Evolutionary conservation across 768 basidiomycete genomes (phyloP).

Genomic region (Strobilomyces dryophilus): DNA sequence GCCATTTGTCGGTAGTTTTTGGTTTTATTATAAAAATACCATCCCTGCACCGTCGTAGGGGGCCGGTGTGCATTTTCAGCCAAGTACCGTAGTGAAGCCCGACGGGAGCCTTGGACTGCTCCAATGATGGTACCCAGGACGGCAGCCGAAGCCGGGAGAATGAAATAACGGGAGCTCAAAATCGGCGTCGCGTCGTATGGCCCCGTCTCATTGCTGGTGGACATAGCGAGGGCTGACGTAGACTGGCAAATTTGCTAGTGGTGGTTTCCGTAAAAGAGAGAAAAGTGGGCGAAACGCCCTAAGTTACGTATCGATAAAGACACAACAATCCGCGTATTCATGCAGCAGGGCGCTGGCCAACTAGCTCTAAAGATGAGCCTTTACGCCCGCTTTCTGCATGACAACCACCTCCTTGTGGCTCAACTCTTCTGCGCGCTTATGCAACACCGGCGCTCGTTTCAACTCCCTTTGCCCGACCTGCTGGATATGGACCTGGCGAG

Average conservation of each 20-base stretch:
- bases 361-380: slow-evolving; percentile 45
- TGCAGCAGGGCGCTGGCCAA: background rate
- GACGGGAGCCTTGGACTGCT: slow-evolving; percentile 66
- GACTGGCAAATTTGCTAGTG: background rate
- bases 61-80: slow-evolving; percentile 92
- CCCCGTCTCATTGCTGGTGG: slow-evolving; percentile 6
- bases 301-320: background rate
- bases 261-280: background rate
- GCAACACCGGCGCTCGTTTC: slow-evolving; percentile 64
- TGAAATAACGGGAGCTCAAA: slow-evolving; percentile 47
- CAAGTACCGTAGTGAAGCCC: slow-evolving; percentile 72
- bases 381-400: slow-evolving; percentile 57
- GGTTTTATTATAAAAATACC: slow-evolving; percentile 96
- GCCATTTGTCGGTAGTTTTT: slow-evolving; percentile 87
- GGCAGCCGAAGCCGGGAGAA: slow-evolving; percentile 58
- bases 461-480: slow-evolving; percentile 91
- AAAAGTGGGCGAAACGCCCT: background rate
- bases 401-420: slow-evolving; percentile 60
- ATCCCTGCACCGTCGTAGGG: slow-evolving; percentile 81
- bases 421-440: slow-evolving; percentile 47
- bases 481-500: slow-evolving; percentile 81
- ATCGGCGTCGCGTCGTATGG: slow-evolving; percentile 30
- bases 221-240: slow-evolving; percentile 10
- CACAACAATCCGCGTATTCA: background rate
- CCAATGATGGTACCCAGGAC: slow-evolving; percentile 65